Conservation (phyloP, 1,284 basidiomycete species). For the Rhizoctonia solani region DNA sequence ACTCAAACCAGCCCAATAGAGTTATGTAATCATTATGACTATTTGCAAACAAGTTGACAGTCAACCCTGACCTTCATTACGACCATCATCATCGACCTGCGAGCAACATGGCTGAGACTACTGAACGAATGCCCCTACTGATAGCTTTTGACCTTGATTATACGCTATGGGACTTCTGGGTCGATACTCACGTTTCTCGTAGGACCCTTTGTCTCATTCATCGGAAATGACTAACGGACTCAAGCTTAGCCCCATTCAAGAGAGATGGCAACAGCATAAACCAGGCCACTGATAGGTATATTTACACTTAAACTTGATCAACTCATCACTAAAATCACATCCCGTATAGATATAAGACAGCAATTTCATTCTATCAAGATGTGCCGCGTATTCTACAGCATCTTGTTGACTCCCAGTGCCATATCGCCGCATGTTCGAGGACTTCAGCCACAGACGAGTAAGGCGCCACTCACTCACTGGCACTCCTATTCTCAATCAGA, state of each 20-base stretch:
- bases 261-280: constrained; percentile 61
- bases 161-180: constrained; percentile 84
- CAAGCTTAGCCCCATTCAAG: constrained; percentile 62
- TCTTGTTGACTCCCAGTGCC: constrained; percentile 57
- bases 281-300: constrained; percentile 62
- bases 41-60: too few species aligned
- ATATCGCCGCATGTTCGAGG: constrained; percentile 76
- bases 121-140: constrained; percentile 60
- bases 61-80: too few species aligned
- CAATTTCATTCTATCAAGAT: constrained; percentile 72
- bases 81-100: too few species aligned
- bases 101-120: neutral
- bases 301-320: constrained; percentile 27
- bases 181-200: constrained; percentile 71
- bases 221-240: constrained; percentile 15
- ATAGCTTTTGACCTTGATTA: constrained; percentile 86
- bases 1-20: too few species aligned
- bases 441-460: constrained; percentile 73
- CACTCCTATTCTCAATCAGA: neutral
- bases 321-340: constrained; percentile 15
- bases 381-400: constrained; percentile 76
- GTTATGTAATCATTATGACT: too few species aligned
- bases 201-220: constrained; percentile 32
- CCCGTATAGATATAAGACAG: constrained; percentile 54
- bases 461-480: too few species aligned